Evolutionary conservation across 2,329 filamentous ascomycete genomes (phyloP), one percentile per base, ranked within the genome.

Genomic region (Parastagonospora avenae): DNA sequence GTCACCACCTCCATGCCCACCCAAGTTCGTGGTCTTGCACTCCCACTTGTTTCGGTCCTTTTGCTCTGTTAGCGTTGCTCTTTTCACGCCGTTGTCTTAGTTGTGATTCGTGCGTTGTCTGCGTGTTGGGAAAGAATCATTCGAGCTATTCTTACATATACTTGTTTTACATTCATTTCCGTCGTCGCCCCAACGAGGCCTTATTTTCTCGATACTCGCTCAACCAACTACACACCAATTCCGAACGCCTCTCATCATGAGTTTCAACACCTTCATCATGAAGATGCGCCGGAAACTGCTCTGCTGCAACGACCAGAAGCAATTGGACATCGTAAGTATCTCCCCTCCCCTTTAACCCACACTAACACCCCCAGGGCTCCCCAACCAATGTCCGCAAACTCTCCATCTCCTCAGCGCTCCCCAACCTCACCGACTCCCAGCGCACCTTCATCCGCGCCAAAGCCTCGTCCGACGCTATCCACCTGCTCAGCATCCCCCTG

Each of bases 341-440:
- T 4, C 32, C 10, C 9, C 4, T 27, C 36, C 28, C 14, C 37
- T 14, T 24, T 16, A 14, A 37, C 19, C 19, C 19, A 24, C 19
- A 3, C 19, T 24, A 24, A 24, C 19, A n/a, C 9, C 16, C 24
- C 11, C 14, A 73, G 70, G 62, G 68, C 9, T 57, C 49, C 4
- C 67, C 66, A 19, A 71, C 68, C 14, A 52, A 73, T 47, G 61
- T 71, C 19, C 62, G 68, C 40, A 58, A 58, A 27, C 43, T 72
- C 38, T 64, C 67, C 46, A 54, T 72, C 29, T 63, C 54, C 12
- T 63, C 66, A 8, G 44, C 52, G 5, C 62, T 72, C 28, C 63
- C 66, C 1, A 63, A 64, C 8, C 62, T 74, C n/a, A 63, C 64
- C 9, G 58, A 68, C 27, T 59, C 63, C 27, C 56, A 71, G 45